Conservation (phyloP, 768 basidiomycete species). For the Leccinum longicurvipes region DNA sequence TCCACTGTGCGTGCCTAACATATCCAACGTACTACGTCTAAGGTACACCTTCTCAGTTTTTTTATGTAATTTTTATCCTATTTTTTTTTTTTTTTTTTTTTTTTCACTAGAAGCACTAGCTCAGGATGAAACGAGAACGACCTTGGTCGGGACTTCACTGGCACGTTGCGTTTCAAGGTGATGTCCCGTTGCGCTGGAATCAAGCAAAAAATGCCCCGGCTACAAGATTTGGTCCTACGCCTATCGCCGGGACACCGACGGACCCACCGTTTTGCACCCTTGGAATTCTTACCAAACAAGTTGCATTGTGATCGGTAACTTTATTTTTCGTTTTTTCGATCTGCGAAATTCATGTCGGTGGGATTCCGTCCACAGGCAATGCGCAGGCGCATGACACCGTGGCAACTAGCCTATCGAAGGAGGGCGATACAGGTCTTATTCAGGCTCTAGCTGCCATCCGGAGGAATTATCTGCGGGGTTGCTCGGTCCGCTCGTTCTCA, state of each 20-base stretch:
- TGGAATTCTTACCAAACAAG: neutral
- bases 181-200: neutral
- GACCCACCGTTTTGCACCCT: neutral
- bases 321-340: neutral
- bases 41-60: neutral
- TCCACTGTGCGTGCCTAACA: no score
- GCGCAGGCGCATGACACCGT: neutral
- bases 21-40: no score
- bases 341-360: neutral
- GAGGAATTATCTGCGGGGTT: neutral
- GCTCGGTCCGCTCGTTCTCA: no score
- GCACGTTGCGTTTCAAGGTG: neutral
- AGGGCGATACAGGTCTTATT: neutral
- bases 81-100: neutral
- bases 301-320: neutral
- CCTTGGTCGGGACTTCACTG: neutral
- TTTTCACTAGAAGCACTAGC: neutral
- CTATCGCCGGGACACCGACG: no score
- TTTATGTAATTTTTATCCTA: neutral
- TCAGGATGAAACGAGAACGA: neutral
- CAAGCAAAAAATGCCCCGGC: neutral
- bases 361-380: neutral
- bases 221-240: no score
- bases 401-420: neutral
- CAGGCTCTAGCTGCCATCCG: neutral